A percentile compares a stretch with the other conserved stretches of the same genome.
Evolutionary conservation across 179 eudicot species (phyloP).

Genomic region (Silene noctiflora): DNA sequence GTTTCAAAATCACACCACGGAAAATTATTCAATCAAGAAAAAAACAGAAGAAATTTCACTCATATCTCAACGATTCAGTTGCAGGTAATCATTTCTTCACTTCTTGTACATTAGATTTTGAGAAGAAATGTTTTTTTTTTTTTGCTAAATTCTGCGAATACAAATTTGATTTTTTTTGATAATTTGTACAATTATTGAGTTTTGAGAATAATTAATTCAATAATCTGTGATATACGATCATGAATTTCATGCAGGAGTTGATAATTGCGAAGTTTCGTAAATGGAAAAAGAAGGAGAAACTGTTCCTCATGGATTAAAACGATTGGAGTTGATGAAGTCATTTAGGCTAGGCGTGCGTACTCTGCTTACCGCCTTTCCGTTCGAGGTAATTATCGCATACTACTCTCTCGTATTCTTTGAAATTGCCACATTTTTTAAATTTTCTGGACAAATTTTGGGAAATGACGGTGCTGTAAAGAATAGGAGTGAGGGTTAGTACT

Average conservation of each 20-base stretch:
- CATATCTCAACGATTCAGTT: neutral
- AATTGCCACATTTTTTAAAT: neutral
- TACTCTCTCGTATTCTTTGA: neutral
- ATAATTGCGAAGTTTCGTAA: neutral
- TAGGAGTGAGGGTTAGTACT: neutral
- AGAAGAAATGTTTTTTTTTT: neutral
- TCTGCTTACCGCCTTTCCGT: slow-evolving; percentile 54
- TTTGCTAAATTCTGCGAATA: neutral
- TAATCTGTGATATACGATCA: neutral
- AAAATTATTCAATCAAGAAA: neutral
- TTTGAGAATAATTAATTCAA: neutral
- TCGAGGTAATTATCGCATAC: slow-evolving; percentile 35
- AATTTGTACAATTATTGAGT: neutral
- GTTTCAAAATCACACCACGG: neutral
- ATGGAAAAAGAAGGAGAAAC: slow-evolving; percentile 23
- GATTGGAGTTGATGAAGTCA: slow-evolving; percentile 47
- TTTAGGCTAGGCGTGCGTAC: slow-evolving; percentile 44
- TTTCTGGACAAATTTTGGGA: neutral
- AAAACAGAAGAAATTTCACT: neutral
- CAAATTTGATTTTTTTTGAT: no score
- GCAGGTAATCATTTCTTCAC: neutral
- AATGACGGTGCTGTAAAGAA: neutral
- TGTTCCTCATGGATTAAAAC: slow-evolving; percentile 32
- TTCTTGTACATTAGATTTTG: neutral
- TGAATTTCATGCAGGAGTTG: neutral